These are phyloP conservation scores for Phytophthora sojae DNA, from an alignment of 352 stramenopile species.

Conservation along the genomic window DNA sequence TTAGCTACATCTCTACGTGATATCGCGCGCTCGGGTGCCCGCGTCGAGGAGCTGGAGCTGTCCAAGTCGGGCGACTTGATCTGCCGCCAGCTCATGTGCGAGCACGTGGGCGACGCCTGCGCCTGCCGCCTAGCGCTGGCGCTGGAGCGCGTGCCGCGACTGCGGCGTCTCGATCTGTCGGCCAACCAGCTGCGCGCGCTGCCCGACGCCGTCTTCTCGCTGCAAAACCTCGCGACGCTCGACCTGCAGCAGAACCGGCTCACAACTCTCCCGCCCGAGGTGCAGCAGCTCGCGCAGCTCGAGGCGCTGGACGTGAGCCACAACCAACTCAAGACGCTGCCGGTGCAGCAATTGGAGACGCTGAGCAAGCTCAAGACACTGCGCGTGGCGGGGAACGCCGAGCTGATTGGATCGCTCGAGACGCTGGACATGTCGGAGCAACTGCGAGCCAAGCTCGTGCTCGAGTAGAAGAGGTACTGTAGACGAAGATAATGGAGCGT, in stretches of 20 bases:
- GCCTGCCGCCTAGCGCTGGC: slow-evolving; percentile 84
- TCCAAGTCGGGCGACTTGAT: slow-evolving; percentile 83
- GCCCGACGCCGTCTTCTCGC: slow-evolving; percentile 80
- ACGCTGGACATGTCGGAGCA: slow-evolving; percentile 29
- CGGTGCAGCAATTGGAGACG: slow-evolving; percentile 47
- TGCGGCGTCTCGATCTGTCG: slow-evolving; percentile 77
- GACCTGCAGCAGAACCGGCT: slow-evolving; percentile 78
- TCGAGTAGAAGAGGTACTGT: slow-evolving; percentile 21
- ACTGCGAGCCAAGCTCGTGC: slow-evolving; percentile 47
- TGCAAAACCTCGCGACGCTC: slow-evolving; percentile 63
- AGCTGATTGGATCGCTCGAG: slow-evolving; percentile 30
- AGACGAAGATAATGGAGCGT: not conserved
- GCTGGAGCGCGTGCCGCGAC: slow-evolving; percentile 72
- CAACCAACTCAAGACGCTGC: slow-evolving; percentile 60
- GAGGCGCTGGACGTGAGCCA: slow-evolving; percentile 67
- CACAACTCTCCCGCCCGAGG: slow-evolving; percentile 46
- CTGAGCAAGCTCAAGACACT: slow-evolving; percentile 50
- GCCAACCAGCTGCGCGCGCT: slow-evolving; percentile 80
- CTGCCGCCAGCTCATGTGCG: slow-evolving; percentile 94
- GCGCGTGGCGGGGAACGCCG: slow-evolving; percentile 54
- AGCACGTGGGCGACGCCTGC: slow-evolving; percentile 88
- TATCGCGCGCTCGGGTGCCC: slow-evolving; percentile 58
- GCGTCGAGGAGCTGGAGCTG: slow-evolving; percentile 73
- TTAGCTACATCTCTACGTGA: slow-evolving; percentile 63
- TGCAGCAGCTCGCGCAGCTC: slow-evolving; percentile 60